Evolutionary conservation across 169 alveolate species (phyloP).

Genomic region (Cyclospora cayetanensis): DNA sequence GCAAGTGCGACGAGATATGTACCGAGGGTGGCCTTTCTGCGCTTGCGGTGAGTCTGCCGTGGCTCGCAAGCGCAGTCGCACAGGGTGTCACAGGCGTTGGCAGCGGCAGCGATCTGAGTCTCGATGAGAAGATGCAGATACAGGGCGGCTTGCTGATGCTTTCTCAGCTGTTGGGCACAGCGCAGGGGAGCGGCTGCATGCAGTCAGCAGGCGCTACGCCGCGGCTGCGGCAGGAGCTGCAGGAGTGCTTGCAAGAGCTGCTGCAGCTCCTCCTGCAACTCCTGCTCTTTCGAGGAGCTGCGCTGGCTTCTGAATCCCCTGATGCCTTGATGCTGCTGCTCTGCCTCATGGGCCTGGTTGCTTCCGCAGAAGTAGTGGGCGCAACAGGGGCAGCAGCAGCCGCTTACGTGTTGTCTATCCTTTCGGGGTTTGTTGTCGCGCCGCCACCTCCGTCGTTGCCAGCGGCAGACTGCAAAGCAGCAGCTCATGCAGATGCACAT

Average conservation of each 20-base stretch:
- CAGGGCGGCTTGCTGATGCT: constrained; percentile 45
- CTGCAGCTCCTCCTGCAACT: constrained; percentile 14
- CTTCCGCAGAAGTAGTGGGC: neutral
- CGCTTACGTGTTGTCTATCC: neutral
- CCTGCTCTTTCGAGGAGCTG: neutral
- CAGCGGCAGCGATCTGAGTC: neutral
- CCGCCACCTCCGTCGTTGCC: no score
- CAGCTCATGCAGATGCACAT: neutral
- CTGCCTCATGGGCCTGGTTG: neutral
- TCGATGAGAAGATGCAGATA: constrained; percentile 16
- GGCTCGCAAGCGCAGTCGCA: neutral
- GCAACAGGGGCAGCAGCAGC: constrained; percentile 54
- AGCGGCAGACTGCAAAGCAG: no score
- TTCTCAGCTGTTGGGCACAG: constrained; percentile 10
- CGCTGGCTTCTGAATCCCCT: constrained; percentile 1
- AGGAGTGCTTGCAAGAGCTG: neutral
- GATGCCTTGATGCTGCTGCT: neutral
- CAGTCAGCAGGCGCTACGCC: neutral
- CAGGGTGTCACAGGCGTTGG: neutral
- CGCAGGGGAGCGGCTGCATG: constrained; percentile 41
- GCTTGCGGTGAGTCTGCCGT: neutral
- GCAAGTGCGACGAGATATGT: neutral
- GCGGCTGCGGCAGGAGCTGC: neutral
- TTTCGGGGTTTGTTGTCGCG: neutral
- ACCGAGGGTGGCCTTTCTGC: neutral